Conservation (phyloP, 352 stramenopile species). For the Phytophthora ramorum region DNA sequence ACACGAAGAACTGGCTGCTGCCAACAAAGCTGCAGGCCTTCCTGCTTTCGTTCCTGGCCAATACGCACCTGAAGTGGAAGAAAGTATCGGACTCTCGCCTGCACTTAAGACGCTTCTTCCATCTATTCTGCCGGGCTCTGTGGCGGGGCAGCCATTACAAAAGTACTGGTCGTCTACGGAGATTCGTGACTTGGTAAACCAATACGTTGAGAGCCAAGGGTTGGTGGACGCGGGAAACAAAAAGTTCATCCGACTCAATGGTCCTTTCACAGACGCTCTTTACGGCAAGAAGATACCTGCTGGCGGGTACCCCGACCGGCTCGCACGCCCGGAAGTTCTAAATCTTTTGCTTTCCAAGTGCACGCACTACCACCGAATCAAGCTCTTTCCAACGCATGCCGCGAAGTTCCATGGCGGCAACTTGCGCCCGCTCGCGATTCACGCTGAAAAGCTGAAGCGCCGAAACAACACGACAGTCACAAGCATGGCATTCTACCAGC, state of each 20-base stretch:
- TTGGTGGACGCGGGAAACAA: slow-evolving; percentile 70
- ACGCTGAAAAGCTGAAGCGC: slow-evolving; percentile 73
- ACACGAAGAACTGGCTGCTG: slow-evolving; percentile 49
- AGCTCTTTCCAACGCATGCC: slow-evolving; percentile 74
- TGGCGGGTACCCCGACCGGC: slow-evolving; percentile 63
- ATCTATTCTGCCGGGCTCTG: slow-evolving; percentile 28
- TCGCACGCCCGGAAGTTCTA: slow-evolving; percentile 65
- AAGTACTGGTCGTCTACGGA: slow-evolving; percentile 64
- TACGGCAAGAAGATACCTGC: slow-evolving; percentile 72
- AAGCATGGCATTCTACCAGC: slow-evolving; percentile 74
- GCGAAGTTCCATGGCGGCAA: slow-evolving; percentile 64
- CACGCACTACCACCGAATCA: slow-evolving; percentile 72
- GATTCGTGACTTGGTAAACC: slow-evolving; percentile 62
- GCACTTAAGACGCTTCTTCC: slow-evolving; percentile 65
- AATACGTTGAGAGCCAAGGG: slow-evolving; percentile 64
- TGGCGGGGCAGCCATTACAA: slow-evolving; percentile 36
- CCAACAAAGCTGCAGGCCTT: slow-evolving; percentile 44
- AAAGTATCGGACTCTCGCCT: slow-evolving; percentile 64
- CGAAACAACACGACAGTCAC: slow-evolving; percentile 78
- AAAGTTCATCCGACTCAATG: slow-evolving; percentile 75
- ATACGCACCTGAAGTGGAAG: slow-evolving; percentile 69
- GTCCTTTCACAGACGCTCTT: slow-evolving; percentile 69
- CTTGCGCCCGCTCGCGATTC: slow-evolving; percentile 69
- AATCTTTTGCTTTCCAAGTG: slow-evolving; percentile 66
- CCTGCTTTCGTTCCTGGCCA: slow-evolving; percentile 64